Percentiles rank a stretch among this genome's conserved stretches.
Conservation (phyloP, 2,329 filamentous ascomycete genomes). For the Paradendryphiella salina region DNA sequence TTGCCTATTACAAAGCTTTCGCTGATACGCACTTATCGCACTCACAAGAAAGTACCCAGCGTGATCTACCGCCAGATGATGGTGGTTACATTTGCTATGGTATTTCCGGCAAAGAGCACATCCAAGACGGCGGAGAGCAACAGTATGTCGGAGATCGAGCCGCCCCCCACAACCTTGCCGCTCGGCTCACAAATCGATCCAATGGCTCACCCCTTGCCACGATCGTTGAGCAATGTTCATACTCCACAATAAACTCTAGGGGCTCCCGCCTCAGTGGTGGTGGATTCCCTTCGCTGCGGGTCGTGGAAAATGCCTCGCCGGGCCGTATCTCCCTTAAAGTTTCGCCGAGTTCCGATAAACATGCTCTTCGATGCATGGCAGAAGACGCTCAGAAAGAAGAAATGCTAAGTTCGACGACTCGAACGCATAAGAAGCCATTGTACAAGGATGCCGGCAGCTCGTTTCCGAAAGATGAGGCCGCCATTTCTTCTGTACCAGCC, state of each 20-base stretch:
- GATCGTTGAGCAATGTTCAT: conserved; percentile 50
- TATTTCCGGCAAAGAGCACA: conserved; percentile 5
- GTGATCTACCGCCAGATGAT: conserved; percentile 8
- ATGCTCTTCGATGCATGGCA: conserved; percentile 20
- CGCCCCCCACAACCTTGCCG: conserved; percentile 31
- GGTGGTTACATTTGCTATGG: conserved; percentile 20
- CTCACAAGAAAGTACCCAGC: conserved; percentile 3
- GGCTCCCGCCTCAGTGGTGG: conserved; percentile 32
- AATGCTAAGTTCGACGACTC: not conserved
- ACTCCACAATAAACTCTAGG: conserved; percentile 46
- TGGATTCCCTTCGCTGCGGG: conserved; percentile 23
- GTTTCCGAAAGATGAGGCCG: conserved; percentile 8
- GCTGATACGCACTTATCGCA: conserved; percentile 10
- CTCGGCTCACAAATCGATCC: conserved; percentile 33
- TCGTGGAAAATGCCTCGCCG: conserved; percentile 23
- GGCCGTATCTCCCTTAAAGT: conserved; percentile 11
- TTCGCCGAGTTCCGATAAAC: conserved; percentile 27
- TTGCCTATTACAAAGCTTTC: conserved; percentile 28
- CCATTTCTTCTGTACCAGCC: conserved; percentile 15
- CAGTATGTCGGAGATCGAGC: conserved; percentile 24
- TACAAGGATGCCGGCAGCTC: conserved; percentile 7
- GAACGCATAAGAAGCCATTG: conserved; percentile 1
- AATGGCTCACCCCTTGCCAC: conserved; percentile 49
- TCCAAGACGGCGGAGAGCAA: conserved; percentile 12
- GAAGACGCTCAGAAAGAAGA: conserved; percentile 20